Conservation (phyloP, 495 filamentous ascomycete genomes). For the Podospora pseudopauciseta region DNA sequence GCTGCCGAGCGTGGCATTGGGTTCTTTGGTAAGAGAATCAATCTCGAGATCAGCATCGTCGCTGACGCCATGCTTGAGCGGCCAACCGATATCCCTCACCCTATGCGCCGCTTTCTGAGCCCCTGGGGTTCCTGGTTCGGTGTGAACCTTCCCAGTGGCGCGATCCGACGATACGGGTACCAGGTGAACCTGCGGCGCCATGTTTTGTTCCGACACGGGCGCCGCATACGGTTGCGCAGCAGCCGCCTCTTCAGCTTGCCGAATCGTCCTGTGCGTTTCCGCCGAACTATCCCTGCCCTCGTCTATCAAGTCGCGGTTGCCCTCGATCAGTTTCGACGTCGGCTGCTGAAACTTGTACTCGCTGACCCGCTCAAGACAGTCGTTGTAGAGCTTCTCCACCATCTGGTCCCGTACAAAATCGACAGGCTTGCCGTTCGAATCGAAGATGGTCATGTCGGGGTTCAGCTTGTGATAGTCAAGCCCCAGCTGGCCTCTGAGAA, state of each 20-base stretch:
- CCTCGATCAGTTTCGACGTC: conserved; percentile 69
- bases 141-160: conserved; percentile 56
- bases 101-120: conserved; percentile 63
- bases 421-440: conserved; percentile 77
- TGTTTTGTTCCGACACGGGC: conserved; percentile 46
- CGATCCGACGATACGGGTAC: conserved; percentile 58
- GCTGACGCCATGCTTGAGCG: conserved; percentile 60
- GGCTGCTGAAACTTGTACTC: conserved; percentile 75
- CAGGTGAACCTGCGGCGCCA: conserved; percentile 47
- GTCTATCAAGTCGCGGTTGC: conserved; percentile 79
- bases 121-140: conserved; percentile 53
- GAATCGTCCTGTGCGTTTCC: conserved; percentile 67
- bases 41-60: conserved; percentile 68
- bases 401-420: conserved; percentile 74
- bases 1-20: conserved; percentile 72
- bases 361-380: conserved; percentile 86
- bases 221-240: conserved; percentile 46
- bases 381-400: conserved; percentile 88
- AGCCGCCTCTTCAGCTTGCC: conserved; percentile 60
- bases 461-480: conserved; percentile 79
- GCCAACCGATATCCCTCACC: conserved; percentile 78
- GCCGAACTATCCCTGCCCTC: conserved; percentile 70
- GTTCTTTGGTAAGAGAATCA: conserved; percentile 56
- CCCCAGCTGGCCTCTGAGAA: conserved; percentile 87
- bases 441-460: conserved; percentile 86